Conservation (phyloP, 176 grass and related monocot species). For the Areca catechu region DNA sequence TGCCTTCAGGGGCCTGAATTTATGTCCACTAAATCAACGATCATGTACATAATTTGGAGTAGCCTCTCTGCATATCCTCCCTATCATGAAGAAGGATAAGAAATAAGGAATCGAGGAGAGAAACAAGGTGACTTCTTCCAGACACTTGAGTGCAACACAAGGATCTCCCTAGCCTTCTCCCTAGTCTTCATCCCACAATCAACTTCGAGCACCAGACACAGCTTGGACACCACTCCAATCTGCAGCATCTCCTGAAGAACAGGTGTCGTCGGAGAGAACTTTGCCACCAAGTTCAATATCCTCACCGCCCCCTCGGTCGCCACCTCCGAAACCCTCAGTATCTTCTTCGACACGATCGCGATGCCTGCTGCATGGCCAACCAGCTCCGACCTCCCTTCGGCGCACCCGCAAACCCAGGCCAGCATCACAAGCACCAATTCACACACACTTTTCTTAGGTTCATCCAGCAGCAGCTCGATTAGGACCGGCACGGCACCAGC, state of each 20-base stretch:
- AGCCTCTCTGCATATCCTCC: not conserved
- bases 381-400: conserved; percentile 1
- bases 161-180: conserved; percentile 9
- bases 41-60: too few species aligned
- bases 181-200: not conserved
- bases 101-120: not conserved
- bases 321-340: not conserved
- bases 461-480: not conserved
- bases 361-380: conserved; percentile 3
- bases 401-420: conserved; percentile 3
- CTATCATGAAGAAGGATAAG: not conserved
- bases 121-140: conserved; percentile 7
- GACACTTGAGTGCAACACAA: not conserved
- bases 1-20: too few species aligned
- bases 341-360: not conserved
- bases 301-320: conserved; percentile 12
- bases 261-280: not conserved
- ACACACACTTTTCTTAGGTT: not conserved
- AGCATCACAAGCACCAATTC: conserved; percentile 4
- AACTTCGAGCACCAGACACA: conserved; percentile 1
- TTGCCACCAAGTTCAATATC: conserved; percentile 1
- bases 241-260: too few species aligned
- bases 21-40: too few species aligned
- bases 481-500: not conserved
- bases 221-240: not conserved